Percentiles rank a stretch among this genome's conserved stretches.
Evolutionary conservation across 169 alveolate genomes (phyloP).

Genomic region (Amoebophrya sp.): DNA sequence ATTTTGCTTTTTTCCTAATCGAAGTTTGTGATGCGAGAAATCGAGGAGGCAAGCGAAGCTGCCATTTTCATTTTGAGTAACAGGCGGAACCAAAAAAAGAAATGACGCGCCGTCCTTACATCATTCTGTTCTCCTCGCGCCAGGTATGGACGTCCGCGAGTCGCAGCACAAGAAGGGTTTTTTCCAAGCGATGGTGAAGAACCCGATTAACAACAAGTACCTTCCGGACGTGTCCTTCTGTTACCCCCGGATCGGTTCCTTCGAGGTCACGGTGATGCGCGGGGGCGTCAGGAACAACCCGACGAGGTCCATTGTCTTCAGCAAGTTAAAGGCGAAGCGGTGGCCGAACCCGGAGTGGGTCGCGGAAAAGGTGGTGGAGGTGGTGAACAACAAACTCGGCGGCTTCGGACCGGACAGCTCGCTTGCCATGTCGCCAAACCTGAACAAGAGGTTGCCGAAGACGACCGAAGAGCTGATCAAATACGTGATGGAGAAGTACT

Average conservation of each 20-base stretch:
- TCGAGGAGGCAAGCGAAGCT: too few relatives aligned
- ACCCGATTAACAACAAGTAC: neutral
- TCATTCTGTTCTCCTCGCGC: too few relatives aligned
- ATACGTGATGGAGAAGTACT: neutral
- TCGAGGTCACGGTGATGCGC: slow-evolving; percentile 18
- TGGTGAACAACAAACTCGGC: neutral
- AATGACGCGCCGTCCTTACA: too few relatives aligned
- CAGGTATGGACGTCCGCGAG: too few relatives aligned
- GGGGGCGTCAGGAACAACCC: neutral
- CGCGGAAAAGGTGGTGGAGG: neutral
- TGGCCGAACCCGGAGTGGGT: slow-evolving; percentile 17
- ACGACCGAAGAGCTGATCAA: neutral
- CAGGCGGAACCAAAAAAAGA: too few relatives aligned
- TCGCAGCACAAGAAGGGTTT: too few relatives aligned
- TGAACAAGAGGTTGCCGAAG: neutral
- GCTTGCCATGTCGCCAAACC: neutral
- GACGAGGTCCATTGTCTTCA: neutral
- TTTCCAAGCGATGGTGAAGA: neutral
- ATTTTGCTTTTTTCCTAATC: too few relatives aligned
- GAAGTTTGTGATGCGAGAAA: too few relatives aligned
- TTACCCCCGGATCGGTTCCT: neutral
- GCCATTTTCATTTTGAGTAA: too few relatives aligned
- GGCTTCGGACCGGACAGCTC: neutral
- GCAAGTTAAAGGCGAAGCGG: neutral
- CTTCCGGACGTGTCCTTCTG: neutral